Conservation (phyloP, 345 rosid genomes). For the Linum lewisii region DNA sequence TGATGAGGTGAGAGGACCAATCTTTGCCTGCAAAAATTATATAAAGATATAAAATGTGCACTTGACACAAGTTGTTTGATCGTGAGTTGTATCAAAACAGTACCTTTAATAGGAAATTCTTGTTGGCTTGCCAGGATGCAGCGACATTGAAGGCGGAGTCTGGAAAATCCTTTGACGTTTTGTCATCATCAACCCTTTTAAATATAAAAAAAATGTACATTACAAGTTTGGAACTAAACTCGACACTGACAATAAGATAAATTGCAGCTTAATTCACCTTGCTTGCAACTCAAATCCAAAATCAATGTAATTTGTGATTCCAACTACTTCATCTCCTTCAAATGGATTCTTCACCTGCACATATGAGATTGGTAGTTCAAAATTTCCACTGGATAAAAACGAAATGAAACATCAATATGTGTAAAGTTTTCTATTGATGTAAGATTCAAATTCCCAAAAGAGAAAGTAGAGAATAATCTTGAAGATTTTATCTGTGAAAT, state of each 20-base stretch:
- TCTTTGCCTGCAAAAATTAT: slow-evolving; percentile 50
- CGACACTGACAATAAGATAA: not conserved
- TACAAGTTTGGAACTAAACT: slow-evolving; percentile 10
- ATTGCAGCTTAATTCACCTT: slow-evolving; percentile 34
- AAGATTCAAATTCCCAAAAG: too few species aligned
- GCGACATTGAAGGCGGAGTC: slow-evolving; percentile 80
- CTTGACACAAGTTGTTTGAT: not conserved
- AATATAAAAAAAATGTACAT: slow-evolving; percentile 5
- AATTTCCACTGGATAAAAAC: slow-evolving; percentile 5
- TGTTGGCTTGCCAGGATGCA: slow-evolving; percentile 97
- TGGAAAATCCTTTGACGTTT: slow-evolving; percentile 23
- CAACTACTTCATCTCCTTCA: slow-evolving; percentile 67
- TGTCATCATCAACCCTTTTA: slow-evolving; percentile 47
- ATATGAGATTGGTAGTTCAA: slow-evolving; percentile 11
- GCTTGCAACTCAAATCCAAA: slow-evolving; percentile 80
- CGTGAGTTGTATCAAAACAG: slow-evolving; percentile 8
- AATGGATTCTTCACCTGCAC: slow-evolving; percentile 81
- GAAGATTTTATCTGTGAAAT: too few species aligned
- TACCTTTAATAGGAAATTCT: slow-evolving; percentile 83
- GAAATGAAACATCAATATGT: not conserved
- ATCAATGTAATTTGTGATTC: slow-evolving; percentile 92
- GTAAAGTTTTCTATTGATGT: too few species aligned
- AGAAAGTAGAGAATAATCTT: too few species aligned
- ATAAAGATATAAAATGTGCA: not conserved
- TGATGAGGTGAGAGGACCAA: slow-evolving; percentile 71